Percentiles rank a stretch among this genome's conserved stretches.
Conservation (phyloP, 1,284 basidiomycete genomes). For the Cryptococcus amylolentus region DNA sequence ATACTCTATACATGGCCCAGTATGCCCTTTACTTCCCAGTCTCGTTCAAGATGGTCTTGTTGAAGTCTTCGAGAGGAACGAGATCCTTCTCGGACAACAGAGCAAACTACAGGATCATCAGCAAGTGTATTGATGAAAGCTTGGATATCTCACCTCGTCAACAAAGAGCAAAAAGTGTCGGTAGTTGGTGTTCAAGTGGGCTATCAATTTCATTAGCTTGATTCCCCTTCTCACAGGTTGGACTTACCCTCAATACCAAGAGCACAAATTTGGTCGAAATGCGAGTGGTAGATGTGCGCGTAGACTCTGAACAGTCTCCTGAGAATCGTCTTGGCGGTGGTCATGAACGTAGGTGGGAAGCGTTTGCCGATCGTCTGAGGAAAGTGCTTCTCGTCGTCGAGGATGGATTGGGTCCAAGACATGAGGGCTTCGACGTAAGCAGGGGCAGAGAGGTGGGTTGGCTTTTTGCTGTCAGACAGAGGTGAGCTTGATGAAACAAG, state of each 20-base stretch:
- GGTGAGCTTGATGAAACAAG: not conserved
- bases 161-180: slow-evolving; percentile 97
- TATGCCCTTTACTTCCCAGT: slow-evolving; percentile 20
- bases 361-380: slow-evolving; percentile 93
- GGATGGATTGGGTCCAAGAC: slow-evolving; percentile 93
- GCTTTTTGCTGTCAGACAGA: slow-evolving; percentile 59
- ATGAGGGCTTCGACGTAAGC: slow-evolving; percentile 98
- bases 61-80: slow-evolving; percentile 91
- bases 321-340: slow-evolving; percentile 87
- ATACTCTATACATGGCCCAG: not conserved
- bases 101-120: slow-evolving; percentile 64
- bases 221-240: not conserved
- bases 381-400: slow-evolving; percentile 91
- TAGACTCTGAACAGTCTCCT: slow-evolving; percentile 94
- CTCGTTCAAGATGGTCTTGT: slow-evolving; percentile 88
- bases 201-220: slow-evolving; percentile 51
- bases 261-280: slow-evolving; percentile 98
- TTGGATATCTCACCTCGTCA: slow-evolving; percentile 65
- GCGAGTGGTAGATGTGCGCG: slow-evolving; percentile 98
- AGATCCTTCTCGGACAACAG: slow-evolving; percentile 97
- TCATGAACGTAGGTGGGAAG: slow-evolving; percentile 86
- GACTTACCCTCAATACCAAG: slow-evolving; percentile 88
- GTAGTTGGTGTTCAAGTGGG: slow-evolving; percentile 98
- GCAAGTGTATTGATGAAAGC: not conserved
- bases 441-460: slow-evolving; percentile 89